These are phyloP conservation scores for Trypethelium eluteriae DNA, from an alignment of 495 filamentous ascomycete species.

Conservation along the genomic window DNA sequence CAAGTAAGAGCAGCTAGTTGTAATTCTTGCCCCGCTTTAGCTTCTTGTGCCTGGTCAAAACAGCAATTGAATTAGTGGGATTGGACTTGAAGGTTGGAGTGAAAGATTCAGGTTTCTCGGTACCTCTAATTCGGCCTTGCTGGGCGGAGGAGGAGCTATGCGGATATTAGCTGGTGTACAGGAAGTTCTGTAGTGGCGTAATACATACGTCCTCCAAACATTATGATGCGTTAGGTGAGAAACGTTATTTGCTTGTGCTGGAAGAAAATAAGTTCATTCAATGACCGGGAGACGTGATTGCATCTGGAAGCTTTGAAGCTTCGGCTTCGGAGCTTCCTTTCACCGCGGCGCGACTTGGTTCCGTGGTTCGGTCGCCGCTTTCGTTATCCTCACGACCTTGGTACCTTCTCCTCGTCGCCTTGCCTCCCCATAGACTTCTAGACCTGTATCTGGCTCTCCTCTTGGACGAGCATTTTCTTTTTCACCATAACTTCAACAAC, in stretches of 20 bases:
- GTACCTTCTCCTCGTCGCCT: background rate
- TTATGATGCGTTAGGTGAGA: slow-evolving; percentile 11
- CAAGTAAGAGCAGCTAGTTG: slow-evolving; percentile 20
- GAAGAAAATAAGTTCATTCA: background rate
- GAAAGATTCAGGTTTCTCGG: background rate
- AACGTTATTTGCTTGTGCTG: background rate
- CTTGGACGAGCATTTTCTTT: background rate
- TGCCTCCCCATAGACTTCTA: background rate
- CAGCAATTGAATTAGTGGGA: slow-evolving; percentile 13
- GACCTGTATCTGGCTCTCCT: background rate
- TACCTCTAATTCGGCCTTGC: slow-evolving; percentile 18
- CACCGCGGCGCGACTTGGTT: background rate
- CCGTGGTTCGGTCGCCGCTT: background rate
- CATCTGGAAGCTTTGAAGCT: no score
- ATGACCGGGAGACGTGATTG: no score
- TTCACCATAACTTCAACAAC: no score
- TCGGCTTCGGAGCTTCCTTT: background rate
- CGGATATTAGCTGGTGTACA: background rate
- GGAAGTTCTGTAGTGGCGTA: background rate
- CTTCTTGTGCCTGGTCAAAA: slow-evolving; percentile 21
- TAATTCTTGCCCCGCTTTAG: slow-evolving; percentile 19
- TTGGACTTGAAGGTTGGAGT: background rate
- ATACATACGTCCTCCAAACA: slow-evolving; percentile 29
- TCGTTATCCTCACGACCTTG: background rate
- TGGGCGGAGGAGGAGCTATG: slow-evolving; percentile 28